Base-by-base conservation (phyloP, 805 yeast genomes). In the Phaffomyces opuntiae region DNA sequence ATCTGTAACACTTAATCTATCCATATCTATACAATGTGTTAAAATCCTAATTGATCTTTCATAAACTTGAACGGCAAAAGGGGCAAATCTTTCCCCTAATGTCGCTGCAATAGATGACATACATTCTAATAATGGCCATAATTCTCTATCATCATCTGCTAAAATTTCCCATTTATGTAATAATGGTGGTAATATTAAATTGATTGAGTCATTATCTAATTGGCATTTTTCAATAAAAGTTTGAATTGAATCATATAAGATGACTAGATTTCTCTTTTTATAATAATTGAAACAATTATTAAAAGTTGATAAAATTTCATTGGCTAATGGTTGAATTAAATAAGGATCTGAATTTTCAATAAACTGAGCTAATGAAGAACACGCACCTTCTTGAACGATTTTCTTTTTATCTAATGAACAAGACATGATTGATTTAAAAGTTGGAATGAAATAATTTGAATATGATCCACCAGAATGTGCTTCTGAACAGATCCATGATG, bases 311-410 rank as follows among this genome's bases (percentile, higher is more conserved):
- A 91, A 68, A 48, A 93, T 69, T 9, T 82, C 83, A 41, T 81
- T 67, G 1, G 69, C 57, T 50, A 83, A 78, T 19, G 82, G 81
- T 25, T 72, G 74, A 41, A 90, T 71, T 37, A 83, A 60, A 38
- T 71, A 73, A 2, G 79, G 65, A 44, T 86, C 88, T 21, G 93
- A 75, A 47, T 74, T 77, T 57, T 90, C 97, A 36, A 90, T 80
- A 50, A 90, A 85, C 46, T 81, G 81, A 1, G 96, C 83, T 38
- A 91, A 74, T 11, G 96, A 86, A 34, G 89, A 78, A 54, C 96
- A 87, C 1, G 96, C 96, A 46, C 96, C 84, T 57, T 89, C 91
- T 66, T 93, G 99, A n/a, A 91, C 99, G 47, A 84, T 85, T 61
- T 90, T 89, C 68, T 87, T 88, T 43, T 70, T 73, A 62, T 93